Evolutionary conservation across 345 rosid species (phyloP), one percentile per base, ranked within the genome.

Genomic region (Trapa bicornis): DNA sequence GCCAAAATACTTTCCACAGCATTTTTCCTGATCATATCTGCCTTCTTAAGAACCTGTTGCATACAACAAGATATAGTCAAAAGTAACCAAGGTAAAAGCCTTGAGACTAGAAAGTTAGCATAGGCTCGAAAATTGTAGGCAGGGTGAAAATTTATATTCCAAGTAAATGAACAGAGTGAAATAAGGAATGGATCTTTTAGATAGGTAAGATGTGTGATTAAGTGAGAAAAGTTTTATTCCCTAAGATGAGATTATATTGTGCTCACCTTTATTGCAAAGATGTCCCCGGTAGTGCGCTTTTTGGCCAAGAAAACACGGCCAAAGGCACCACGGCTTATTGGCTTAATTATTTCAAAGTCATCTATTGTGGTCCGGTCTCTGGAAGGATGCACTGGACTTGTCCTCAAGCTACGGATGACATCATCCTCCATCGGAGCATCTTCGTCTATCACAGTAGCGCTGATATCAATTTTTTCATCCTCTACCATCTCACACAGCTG

Each of bases 1-100:
- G 99, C 99, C 72, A 91, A 79, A 73, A 95, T 95, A 75, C 99
- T 95, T 85, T 95, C 99, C 69, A 95, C 99, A 64, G 99, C 99
- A 86, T 95, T 95, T 81, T 95, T 95, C 47, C 99, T 96, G 50
- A 87, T 85, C 99, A 91, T 95, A 80, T 95, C 99, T 65, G 99
- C 99, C 78, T 95, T 95, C 76, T 87, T 95, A 66, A 95, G 88
- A 76, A 95, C 97, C 99, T 95, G 88, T 33, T 67, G 64, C 57
- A 47, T 42, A 64, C 32, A 65, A 73, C 38, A 47, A 22, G 37
- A 22, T 45, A 45, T 45, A 45, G 48, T 45, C 48, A 45, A 45
- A 45, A 45, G 48, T 11, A 45, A 45, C 12, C 48, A 45, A 7
- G 13, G 29, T 22, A 22, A 22, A 22, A 22, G 29, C 29, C 29